Base-by-base conservation (phyloP, 2,329 filamentous ascomycete species). In the Aspergillus puulaauensis region DNA sequence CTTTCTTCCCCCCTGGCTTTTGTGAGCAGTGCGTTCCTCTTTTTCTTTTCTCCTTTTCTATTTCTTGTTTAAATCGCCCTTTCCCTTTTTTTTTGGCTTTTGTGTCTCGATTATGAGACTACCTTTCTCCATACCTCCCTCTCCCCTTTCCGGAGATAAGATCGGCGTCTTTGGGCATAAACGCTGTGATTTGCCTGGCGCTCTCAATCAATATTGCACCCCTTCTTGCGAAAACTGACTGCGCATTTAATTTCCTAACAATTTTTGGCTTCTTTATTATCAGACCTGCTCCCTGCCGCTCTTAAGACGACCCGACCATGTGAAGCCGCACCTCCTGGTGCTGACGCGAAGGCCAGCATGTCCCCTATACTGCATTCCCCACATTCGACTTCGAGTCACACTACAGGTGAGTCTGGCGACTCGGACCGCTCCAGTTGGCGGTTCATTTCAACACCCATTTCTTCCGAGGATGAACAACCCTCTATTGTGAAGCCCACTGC, bases 371-470 rank as follows among this genome's bases (percentile, higher is more conserved):
- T 61, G 52, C 54, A 63, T 56, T 54, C 57, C 44, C 46, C 57
- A 44, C 56, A 61, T 51, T 59, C 62, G 54, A 56, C 62, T 45
- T 50, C 61, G 51, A 63, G 64, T 63, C 63, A 62, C 61, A 65
- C 61, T 46, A 57, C 56, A 73, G 70, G 72, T 74, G 72, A 75
- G 72, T 70, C 69, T 60, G 67, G 56, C 63, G 65, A 68, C 58
- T 68, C 68, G 65, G 68, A 59, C 66, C 66, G 63, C 62, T 64
- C 65, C 64, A 68, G 63, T 58, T 61, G 66, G 64, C 67, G 54
- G 52, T 63, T 59, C 37, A 61, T 64, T 47, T 56, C 65, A 63
- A 60, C 60, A 17, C 53, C 64, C 57, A 27, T 61, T 54, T 57
- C 43, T 27, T 61, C 64, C 57, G 58, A 63, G 37, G 58, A 64